Evolutionary conservation across 768 basidiomycete genomes (phyloP), one percentile per base, ranked within the genome.

Genomic region (Flagelloscypha sp.): DNA sequence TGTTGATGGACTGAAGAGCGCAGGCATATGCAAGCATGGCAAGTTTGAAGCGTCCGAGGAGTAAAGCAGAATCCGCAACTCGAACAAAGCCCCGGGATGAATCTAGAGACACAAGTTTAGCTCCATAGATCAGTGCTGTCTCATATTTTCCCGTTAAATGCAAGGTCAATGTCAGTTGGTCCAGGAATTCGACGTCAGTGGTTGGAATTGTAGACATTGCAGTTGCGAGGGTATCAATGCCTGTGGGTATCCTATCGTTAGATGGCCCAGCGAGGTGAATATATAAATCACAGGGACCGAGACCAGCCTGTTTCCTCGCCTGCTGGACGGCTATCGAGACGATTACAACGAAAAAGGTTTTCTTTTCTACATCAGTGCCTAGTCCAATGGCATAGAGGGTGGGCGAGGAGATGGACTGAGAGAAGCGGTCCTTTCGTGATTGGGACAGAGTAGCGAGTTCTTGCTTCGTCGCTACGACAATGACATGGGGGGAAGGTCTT

Each of bases 21-120:
- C 58, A 59, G n/a, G 65, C 72, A 44, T 64, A 76, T 0, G 72
- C 60, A 5, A 77, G 57, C 70, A 77, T 76, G 1, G 73, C 65
- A 9, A 73, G 57, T 46, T 78, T 78, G 41, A 50, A 47, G 12
- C 49, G 45, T 4, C 48, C 47, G 5, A 49, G 40, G 21, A 48
- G 45, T 10, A 64, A 44, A 4, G 68, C 57, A 7, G 65, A 56
- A 40, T 75, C 73, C 15, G 55, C 75, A 6, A 76, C 53, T 33
- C 77, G 55, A 11, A 76, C 53, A 43, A 65, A 75, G 1, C 72
- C 71, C 41, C 59, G 63, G 30, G 65, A 57, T 0, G 65, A 64
- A 0, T 56, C 43, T 1, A 41, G 30, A 11, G 41, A 29, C 33
- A 68, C 57, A 4, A 70, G 48, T 12, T 52, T 43, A 3, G 50